Percentiles rank a stretch among this genome's conserved stretches.
phyloP scores from a whole-genome alignment of 495 filamentous ascomycete species.

The Xylaria palmicola region DNA sequence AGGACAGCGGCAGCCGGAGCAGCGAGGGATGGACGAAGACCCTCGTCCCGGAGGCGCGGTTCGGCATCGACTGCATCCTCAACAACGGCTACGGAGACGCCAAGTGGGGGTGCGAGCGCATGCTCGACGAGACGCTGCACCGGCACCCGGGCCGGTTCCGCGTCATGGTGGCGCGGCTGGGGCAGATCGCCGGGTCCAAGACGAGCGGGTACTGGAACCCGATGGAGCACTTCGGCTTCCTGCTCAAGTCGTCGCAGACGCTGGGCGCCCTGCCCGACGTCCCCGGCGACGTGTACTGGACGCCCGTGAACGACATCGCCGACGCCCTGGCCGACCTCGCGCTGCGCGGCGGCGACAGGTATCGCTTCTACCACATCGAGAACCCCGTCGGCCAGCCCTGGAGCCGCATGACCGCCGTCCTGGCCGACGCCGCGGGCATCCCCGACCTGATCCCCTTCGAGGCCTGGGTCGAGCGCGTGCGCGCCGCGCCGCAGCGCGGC shows the following conservation, averaged over 20 bases:
- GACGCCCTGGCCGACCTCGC: conserved; percentile 27
- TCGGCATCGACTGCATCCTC: conserved; percentile 37
- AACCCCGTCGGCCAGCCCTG: conserved; percentile 53
- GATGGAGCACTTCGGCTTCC: conserved; percentile 47
- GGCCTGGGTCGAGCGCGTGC: conserved; percentile 50
- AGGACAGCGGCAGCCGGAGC: no score
- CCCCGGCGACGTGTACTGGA: conserved; percentile 46
- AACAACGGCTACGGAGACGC: conserved; percentile 52
- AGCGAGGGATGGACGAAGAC: not conserved
- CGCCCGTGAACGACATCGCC: conserved; percentile 48
- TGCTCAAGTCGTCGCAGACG: conserved; percentile 54
- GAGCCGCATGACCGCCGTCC: conserved; percentile 26
- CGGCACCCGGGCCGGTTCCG: conserved; percentile 42
- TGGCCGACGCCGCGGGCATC: conserved; percentile 45
- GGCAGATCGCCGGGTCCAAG: conserved; percentile 52
- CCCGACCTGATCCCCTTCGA: conserved; percentile 44
- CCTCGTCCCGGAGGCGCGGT: conserved; percentile 36
- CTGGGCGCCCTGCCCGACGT: conserved; percentile 46
- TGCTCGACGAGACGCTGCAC: conserved; percentile 50
- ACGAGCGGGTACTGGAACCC: conserved; percentile 54
- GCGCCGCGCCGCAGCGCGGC: conserved; percentile 31
- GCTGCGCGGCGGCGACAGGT: not conserved
- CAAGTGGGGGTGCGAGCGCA: conserved; percentile 51
- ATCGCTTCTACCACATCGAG: conserved; percentile 55
- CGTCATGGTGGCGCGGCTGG: conserved; percentile 45